Evolutionary conservation across 768 basidiomycete species (phyloP).

Genomic region (Amanita rubescens): DNA sequence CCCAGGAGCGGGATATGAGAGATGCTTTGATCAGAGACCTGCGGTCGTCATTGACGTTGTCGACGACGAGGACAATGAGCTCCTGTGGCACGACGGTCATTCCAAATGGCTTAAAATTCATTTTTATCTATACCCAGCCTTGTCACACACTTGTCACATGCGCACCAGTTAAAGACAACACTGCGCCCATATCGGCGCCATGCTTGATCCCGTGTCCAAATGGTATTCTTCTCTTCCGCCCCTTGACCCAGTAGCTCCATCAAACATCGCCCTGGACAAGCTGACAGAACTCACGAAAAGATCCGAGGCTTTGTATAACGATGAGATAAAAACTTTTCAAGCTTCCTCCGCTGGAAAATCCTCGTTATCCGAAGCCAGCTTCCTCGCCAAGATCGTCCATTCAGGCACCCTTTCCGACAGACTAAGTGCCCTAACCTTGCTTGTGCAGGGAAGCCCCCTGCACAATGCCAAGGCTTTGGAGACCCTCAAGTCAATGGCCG

Average conservation of each 20-base stretch:
- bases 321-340: no score
- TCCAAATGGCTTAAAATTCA: background rate
- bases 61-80: constrained; percentile 17
- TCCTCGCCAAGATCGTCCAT: constrained; percentile 78
- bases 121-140: background rate
- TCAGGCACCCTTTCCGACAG: constrained; percentile 90
- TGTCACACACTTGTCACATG: background rate
- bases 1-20: constrained; percentile 17
- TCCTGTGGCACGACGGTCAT: constrained; percentile 19
- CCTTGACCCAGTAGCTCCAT: constrained; percentile 24
- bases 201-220: background rate
- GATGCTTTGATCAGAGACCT: constrained; percentile 7
- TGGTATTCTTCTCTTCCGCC: constrained; percentile 48
- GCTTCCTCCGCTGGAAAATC: constrained; percentile 39
- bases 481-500: constrained; percentile 66
- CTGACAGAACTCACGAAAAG: constrained; percentile 38
- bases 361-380: constrained; percentile 69
- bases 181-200: no score
- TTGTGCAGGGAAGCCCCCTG: constrained; percentile 83
- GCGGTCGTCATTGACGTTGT: constrained; percentile 15
- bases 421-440: constrained; percentile 81
- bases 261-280: constrained; percentile 22
- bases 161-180: no score
- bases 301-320: constrained; percentile 40
- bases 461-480: constrained; percentile 82